Percentiles rank a stretch among this genome's conserved stretches.
phyloP scores from a whole-genome alignment of 1,284 basidiomycete species.

The Singerocomus inundabilis region DNA sequence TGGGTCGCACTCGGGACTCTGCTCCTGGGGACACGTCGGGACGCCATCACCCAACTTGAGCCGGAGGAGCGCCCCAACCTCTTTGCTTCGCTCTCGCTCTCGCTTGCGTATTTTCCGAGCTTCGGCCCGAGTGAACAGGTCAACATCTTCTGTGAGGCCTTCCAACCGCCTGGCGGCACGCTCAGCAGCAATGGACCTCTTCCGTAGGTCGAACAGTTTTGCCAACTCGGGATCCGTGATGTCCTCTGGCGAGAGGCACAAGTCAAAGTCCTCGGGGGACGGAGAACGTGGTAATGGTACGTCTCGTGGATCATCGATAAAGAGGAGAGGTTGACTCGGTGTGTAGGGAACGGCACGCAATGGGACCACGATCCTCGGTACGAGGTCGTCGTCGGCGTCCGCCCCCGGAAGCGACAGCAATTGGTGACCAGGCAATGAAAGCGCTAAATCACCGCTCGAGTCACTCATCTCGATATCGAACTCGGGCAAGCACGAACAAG shows the following conservation, averaged over 20 bases:
- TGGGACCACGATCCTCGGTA: conserved; percentile 22
- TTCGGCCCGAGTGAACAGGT: conserved; percentile 44
- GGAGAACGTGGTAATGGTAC: conserved; percentile 43
- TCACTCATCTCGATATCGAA: conserved; percentile 23
- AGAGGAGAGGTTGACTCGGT: conserved; percentile 32
- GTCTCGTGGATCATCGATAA: conserved; percentile 42
- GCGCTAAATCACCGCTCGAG: conserved; percentile 8
- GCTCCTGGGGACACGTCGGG: conserved; percentile 22
- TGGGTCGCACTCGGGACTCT: conserved; percentile 21
- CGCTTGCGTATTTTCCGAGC: conserved; percentile 45
- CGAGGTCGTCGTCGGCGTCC: conserved; percentile 38
- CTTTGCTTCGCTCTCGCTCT: conserved; percentile 51
- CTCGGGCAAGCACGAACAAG: conserved; percentile 33
- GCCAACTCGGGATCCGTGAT: conserved; percentile 41
- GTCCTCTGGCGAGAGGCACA: conserved; percentile 36
- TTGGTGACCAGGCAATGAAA: conserved; percentile 18
- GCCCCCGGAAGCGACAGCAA: conserved; percentile 38
- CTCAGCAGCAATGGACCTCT: conserved; percentile 40
- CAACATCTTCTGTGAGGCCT: conserved; percentile 33
- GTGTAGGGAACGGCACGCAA: conserved; percentile 15
- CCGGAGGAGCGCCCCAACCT: conserved; percentile 49
- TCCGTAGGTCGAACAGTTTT: conserved; percentile 40
- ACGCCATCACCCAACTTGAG: conserved; percentile 42
- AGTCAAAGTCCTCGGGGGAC: conserved; percentile 44
- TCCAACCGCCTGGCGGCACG: conserved; percentile 41